Percentiles rank a stretch among this genome's conserved stretches.
phyloP scores from a whole-genome alignment of 345 rosid genomes.

The Citrus medica region DNA sequence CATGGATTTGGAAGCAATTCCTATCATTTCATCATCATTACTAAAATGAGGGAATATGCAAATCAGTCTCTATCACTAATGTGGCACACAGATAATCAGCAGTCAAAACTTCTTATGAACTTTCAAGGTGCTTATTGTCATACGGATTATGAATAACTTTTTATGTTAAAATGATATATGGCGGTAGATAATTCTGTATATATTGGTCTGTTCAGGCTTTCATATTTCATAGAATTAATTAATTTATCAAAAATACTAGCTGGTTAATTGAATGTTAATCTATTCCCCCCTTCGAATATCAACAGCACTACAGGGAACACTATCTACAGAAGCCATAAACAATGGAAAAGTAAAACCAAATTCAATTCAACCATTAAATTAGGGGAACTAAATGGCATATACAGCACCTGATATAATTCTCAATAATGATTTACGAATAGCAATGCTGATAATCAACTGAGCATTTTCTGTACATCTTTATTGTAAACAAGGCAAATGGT shows the following conservation, averaged over 20 bases:
- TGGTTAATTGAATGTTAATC: neutral
- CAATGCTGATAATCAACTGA: neutral
- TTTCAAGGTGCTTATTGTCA: neutral
- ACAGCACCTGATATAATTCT: neutral
- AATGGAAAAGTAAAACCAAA: neutral
- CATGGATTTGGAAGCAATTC: neutral
- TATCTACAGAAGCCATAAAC: neutral
- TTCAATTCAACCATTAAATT: neutral
- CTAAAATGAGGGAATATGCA: neutral
- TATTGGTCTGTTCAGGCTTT: neutral
- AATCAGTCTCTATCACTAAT: neutral
- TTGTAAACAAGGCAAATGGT: neutral
- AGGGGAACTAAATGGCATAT: neutral
- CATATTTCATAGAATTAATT: neutral
- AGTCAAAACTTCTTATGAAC: neutral
- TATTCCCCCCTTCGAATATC: neutral
- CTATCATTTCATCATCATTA: neutral
- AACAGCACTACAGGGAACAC: neutral
- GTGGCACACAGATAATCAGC: neutral
- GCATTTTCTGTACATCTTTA: neutral
- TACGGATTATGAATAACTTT: neutral
- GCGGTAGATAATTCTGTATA: neutral
- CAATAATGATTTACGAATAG: neutral
- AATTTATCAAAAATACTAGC: neutral
- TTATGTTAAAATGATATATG: neutral